Base-by-base conservation (phyloP, 768 basidiomycete species). In the Porphyrellus cyaneotinctus region DNA sequence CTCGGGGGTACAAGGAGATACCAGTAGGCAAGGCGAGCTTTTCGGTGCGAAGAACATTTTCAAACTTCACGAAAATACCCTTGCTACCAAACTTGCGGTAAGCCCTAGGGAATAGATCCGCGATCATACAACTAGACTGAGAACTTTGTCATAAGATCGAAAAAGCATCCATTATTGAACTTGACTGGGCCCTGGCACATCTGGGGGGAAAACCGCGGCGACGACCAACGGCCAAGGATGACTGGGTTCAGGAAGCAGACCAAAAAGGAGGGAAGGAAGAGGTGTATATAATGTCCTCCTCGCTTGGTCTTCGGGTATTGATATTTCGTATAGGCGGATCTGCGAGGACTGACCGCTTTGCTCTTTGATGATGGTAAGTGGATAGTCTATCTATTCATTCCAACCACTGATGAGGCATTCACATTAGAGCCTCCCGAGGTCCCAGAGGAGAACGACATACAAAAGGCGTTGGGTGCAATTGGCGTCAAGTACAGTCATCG, bases 11-110 rank as follows among this genome's bases (percentile, higher is more conserved):
- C 88, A 93, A 64, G 89, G 88, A 10, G 87, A 91, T 61, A 84
- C 77, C 47, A 70, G 67, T 1, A 82, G 82, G 61, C 83, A 84
- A 61, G 92, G 91, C 28, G 91, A 94, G 61, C 77, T 94, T 2
- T 95, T 91, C 59, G 92, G 92, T 4, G 74, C 88, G 43, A 82
- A 85, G 63, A 95, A 95, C 59, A 89, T 95, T 32, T 93, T 95
- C 71, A 81, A 75, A 57, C 73, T 93, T 26, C 83, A 88, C 55
- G 87, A 89, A 61, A 74, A 76, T 53, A 82, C 76, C 15, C 72
- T 85, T 10, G 79, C 86, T 33, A 92, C 88, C 0, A 89, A 91
- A 68, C 77, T 79, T 67, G 78, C 83, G 53, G 90, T 90, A 72
- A 52, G 80, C 66, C 18, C 13, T 7, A 12, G 18, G 8, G 31